These are phyloP conservation scores for Colletotrichum echinochloae DNA, from an alignment of 2,329 filamentous ascomycete genomes.

Conservation along the genomic window DNA sequence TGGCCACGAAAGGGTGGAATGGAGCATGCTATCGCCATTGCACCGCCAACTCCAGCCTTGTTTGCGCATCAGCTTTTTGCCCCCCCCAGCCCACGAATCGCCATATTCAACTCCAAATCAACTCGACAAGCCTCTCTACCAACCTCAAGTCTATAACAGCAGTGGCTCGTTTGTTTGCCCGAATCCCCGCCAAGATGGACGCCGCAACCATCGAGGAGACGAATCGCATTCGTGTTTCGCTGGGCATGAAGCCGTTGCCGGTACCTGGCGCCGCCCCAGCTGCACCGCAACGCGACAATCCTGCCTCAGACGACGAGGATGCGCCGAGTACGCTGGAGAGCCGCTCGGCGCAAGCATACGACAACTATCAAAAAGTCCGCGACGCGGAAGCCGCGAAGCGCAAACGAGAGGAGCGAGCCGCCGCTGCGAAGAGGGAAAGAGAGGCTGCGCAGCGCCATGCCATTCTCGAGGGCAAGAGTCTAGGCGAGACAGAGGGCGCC, in stretches of 20 bases:
- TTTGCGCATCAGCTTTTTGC: conserved; percentile 1
- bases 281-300: conserved; percentile 52
- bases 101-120: background rate
- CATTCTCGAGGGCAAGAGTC: conserved; percentile 82
- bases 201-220: conserved; percentile 89
- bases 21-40: conserved; percentile 11
- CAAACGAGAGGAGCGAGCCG: conserved; percentile 82
- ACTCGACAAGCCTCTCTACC: background rate
- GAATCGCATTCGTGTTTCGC: conserved; percentile 88
- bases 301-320: conserved; percentile 73
- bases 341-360: conserved; percentile 77
- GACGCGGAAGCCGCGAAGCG: conserved; percentile 82
- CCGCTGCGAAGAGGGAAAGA: conserved; percentile 86
- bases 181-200: conserved; percentile 60
- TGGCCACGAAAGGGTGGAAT: conserved; percentile 36
- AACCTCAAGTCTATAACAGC: too few species aligned
- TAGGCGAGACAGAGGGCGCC: conserved; percentile 79
- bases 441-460: conserved; percentile 83
- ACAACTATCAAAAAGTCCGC: conserved; percentile 75
- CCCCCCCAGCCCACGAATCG: background rate
- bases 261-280: conserved; percentile 74
- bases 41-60: conserved; percentile 19
- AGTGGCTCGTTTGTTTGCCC: background rate
- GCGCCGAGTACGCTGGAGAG: conserved; percentile 86
- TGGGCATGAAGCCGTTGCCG: conserved; percentile 91